phyloP scores from a whole-genome alignment of 2,329 filamentous ascomycete species.

The Cercospora canescens region DNA sequence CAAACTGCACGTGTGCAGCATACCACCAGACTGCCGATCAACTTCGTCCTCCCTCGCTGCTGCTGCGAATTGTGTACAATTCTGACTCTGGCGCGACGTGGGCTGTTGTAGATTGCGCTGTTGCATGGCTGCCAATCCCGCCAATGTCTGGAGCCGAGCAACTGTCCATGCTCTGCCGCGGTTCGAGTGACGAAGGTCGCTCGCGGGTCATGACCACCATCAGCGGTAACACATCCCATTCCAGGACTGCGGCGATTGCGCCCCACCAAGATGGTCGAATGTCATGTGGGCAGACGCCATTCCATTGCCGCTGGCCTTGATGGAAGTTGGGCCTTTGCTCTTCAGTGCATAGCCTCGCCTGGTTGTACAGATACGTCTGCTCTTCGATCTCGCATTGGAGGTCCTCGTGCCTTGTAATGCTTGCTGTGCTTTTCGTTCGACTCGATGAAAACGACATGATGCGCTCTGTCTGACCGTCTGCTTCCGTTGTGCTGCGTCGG shows the following conservation, averaged over 20 bases:
- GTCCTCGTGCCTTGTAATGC: neutral
- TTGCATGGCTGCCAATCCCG: neutral
- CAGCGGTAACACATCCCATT: conserved; percentile 1
- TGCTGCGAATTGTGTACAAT: neutral
- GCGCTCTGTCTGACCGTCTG: neutral
- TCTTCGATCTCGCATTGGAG: neutral
- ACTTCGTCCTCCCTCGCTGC: neutral
- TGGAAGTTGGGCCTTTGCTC: neutral
- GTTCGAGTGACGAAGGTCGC: neutral
- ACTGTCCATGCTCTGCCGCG: neutral
- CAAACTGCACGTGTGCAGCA: neutral
- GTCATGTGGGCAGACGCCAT: neutral
- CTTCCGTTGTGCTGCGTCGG: neutral
- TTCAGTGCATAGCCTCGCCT: neutral
- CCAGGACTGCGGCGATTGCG: neutral
- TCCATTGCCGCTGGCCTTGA: neutral
- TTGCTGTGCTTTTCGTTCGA: neutral
- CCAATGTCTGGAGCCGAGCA: neutral
- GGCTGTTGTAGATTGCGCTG: neutral
- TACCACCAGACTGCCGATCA: neutral
- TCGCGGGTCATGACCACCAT: neutral
- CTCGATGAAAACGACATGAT: neutral
- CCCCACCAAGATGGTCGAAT: conserved; percentile 6
- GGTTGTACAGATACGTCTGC: neutral
- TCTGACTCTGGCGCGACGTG: neutral